A percentile compares a stretch with the other conserved stretches of the same genome.
Conservation (phyloP, 441 rosid species). For the Adansonia gregorii region DNA sequence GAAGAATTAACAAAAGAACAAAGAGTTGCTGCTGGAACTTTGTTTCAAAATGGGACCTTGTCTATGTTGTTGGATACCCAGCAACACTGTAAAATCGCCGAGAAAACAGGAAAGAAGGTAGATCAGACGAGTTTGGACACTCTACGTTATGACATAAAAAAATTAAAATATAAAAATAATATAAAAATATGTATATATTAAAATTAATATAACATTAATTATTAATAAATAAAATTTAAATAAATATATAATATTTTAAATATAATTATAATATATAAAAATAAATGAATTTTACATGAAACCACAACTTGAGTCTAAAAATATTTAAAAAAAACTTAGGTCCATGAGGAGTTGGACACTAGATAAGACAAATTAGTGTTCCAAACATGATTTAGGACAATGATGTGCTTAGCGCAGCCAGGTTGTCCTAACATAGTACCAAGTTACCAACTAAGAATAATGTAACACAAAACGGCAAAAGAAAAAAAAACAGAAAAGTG, state of each 20-base stretch:
- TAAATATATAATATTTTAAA: too few species aligned
- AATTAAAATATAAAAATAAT: too few species aligned
- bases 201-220: too few species aligned
- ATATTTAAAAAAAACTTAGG: too few species aligned
- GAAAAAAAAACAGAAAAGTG: not conserved
- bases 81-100: not conserved
- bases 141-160: too few species aligned
- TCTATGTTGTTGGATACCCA: constrained; percentile 2
- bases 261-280: too few species aligned
- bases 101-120: not conserved
- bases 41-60: not conserved
- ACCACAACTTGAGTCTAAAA: too few species aligned
- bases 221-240: too few species aligned
- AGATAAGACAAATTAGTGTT: not conserved
- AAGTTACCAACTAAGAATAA: not conserved
- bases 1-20: not conserved
- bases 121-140: too few species aligned
- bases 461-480: not conserved
- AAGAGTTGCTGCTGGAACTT: not conserved
- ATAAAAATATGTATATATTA: too few species aligned
- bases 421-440: not conserved
- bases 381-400: constrained; percentile 1
- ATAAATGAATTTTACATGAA: too few species aligned
- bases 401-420: not conserved
- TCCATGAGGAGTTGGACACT: not conserved